A percentile compares a stretch with the other conserved stretches of the same genome.
These are phyloP conservation scores for Candida multigemmis DNA, from an alignment of 805 yeast genomes.

Conservation along the genomic window DNA sequence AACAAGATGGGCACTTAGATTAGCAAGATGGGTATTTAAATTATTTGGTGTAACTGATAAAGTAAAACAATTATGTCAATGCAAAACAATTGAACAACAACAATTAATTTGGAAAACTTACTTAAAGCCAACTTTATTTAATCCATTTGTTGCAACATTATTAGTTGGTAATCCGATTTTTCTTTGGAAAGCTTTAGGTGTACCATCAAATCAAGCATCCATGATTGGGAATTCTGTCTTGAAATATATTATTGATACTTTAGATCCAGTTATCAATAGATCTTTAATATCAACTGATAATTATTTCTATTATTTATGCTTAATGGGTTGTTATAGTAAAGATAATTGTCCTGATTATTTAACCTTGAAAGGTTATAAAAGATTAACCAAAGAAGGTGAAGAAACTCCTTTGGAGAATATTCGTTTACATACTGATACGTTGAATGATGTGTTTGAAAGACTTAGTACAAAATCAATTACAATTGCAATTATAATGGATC, in stretches of 20 bases:
- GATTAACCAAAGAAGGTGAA: slow-evolving; percentile 27
- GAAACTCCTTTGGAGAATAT: slow-evolving; percentile 56
- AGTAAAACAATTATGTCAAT: slow-evolving; percentile 47
- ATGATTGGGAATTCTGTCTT: slow-evolving; percentile 70
- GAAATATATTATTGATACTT: slow-evolving; percentile 66
- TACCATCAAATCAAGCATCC: slow-evolving; percentile 74
- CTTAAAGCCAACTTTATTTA: slow-evolving; percentile 63
- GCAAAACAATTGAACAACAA: slow-evolving; percentile 56
- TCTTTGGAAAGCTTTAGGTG: slow-evolving; percentile 86
- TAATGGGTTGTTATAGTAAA: slow-evolving; percentile 51
- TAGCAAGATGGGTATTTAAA: slow-evolving; percentile 53
- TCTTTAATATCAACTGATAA: slow-evolving; percentile 62
- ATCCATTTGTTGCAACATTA: slow-evolving; percentile 56
- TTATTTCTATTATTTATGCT: slow-evolving; percentile 66
- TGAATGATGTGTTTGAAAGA: slow-evolving; percentile 67
- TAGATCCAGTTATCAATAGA: slow-evolving; percentile 63
- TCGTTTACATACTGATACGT: slow-evolving; percentile 71
- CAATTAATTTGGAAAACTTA: slow-evolving; percentile 50
- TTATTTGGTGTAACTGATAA: slow-evolving; percentile 42
- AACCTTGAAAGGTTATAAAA: slow-evolving; percentile 47
- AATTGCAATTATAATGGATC: slow-evolving; percentile 81
- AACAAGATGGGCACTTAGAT: slow-evolving; percentile 76
- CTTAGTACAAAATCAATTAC: slow-evolving; percentile 55
- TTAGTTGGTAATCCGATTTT: slow-evolving; percentile 78
- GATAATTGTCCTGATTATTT: slow-evolving; percentile 72